Conservation (phyloP, 225 moss, liverwort and hornwort species). For the Climacium dendroides region DNA sequence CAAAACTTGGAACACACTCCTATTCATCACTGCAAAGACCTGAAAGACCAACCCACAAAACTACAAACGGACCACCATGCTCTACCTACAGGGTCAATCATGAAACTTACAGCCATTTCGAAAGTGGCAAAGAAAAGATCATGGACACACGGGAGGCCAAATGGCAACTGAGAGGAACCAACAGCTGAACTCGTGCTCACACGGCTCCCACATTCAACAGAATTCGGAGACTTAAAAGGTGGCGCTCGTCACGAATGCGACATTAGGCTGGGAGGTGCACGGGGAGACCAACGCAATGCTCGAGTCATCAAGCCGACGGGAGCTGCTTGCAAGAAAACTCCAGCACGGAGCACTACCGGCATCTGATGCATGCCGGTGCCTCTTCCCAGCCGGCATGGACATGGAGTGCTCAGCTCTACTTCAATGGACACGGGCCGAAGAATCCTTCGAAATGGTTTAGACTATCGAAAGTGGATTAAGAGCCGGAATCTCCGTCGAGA, state of each 20-base stretch:
- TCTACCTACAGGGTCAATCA: conserved; percentile 52
- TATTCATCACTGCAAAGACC: not conserved
- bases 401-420: conserved; percentile 29
- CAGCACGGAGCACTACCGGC: conserved; percentile 15
- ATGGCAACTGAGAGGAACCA: conserved; percentile 39
- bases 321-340: not conserved
- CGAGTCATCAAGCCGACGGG: not conserved
- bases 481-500: conserved; percentile 54
- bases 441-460: conserved; percentile 55
- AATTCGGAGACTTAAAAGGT: conserved; percentile 50
- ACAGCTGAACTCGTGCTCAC: conserved; percentile 69
- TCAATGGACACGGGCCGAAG: conserved; percentile 40
- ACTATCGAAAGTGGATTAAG: conserved; percentile 73
- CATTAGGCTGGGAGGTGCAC: not conserved
- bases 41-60: conserved; percentile 3
- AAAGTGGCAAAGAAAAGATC: conserved; percentile 48
- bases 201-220: conserved; percentile 75
- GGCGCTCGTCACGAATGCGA: conserved; percentile 62
- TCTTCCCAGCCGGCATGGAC: conserved; percentile 28
- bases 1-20: not conserved
- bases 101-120: conserved; percentile 57
- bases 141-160: conserved; percentile 78
- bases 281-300: not conserved
- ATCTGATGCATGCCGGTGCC: conserved; percentile 32
- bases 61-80: conserved; percentile 23